Conservation (phyloP, 2,329 filamentous ascomycete genomes). For the Fusarium verrucosum region DNA sequence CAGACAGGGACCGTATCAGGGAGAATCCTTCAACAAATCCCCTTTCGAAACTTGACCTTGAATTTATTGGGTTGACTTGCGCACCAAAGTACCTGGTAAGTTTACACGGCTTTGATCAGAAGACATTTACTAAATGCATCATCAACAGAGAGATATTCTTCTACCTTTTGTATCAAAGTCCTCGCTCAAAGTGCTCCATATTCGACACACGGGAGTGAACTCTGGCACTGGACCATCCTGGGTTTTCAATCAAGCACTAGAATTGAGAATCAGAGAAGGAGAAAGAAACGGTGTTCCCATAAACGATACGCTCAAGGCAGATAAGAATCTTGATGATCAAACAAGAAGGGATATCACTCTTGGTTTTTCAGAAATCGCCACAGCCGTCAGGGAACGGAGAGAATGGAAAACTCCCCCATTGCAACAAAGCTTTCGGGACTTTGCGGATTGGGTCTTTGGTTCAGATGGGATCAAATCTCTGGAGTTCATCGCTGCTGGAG, state of each 20-base stretch:
- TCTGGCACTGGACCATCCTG: background rate
- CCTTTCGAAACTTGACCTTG: background rate
- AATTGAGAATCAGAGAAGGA: background rate
- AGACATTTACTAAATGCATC: rapidly evolving
- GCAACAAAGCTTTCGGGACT: background rate
- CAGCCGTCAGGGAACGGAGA: background rate
- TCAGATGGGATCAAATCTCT: rapidly evolving
- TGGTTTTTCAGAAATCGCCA: rapidly evolving
- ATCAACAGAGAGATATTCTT: background rate
- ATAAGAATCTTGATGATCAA: rapidly evolving
- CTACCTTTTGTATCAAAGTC: background rate
- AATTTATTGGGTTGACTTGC: slow-evolving; percentile 5
- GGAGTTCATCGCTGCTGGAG: background rate
- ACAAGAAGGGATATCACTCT: rapidly evolving
- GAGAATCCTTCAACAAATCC: background rate
- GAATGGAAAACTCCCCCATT: background rate
- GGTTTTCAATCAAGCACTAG: background rate
- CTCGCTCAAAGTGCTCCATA: background rate
- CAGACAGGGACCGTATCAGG: background rate
- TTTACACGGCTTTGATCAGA: rapidly evolving
- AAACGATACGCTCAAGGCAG: background rate
- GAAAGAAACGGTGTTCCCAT: background rate
- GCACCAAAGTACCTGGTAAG: background rate
- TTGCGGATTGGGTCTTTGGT: background rate
- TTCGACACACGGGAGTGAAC: background rate